Evolutionary conservation across 331 rosid species (phyloP).

Genomic region (Rhamnella rubrinervis): DNA sequence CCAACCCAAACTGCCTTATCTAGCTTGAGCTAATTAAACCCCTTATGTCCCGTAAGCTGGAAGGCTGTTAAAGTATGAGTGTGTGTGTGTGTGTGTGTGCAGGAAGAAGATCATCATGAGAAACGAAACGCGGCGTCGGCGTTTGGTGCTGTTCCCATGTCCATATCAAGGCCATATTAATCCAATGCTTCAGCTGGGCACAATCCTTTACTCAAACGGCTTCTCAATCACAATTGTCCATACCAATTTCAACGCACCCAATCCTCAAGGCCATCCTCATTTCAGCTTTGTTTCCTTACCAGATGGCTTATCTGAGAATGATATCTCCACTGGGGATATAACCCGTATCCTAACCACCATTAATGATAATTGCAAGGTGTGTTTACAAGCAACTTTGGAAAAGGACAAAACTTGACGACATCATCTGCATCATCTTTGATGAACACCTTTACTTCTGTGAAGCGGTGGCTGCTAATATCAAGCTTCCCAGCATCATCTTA

Average conservation of each 20-base stretch:
- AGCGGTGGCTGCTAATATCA: slow-evolving; percentile 11
- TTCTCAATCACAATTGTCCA: slow-evolving; percentile 25
- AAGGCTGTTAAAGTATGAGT: no score
- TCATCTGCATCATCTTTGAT: slow-evolving; percentile 16
- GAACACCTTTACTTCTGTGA: slow-evolving; percentile 22
- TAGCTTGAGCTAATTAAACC: background rate
- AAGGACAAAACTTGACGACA: no score
- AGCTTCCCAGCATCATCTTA: slow-evolving; percentile 20
- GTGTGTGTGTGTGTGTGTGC: background rate
- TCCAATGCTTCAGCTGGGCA: slow-evolving; percentile 41
- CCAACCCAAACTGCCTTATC: slow-evolving; percentile 5
- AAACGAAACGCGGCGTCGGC: background rate
- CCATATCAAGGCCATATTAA: slow-evolving; percentile 29
- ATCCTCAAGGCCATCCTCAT: slow-evolving; percentile 7
- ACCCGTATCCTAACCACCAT: background rate
- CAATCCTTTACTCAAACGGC: slow-evolving; percentile 24
- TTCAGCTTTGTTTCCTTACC: slow-evolving; percentile 20
- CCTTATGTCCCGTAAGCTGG: slow-evolving; percentile 11
- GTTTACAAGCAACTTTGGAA: background rate
- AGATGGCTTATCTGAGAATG: background rate
- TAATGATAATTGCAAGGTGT: slow-evolving; percentile 1
- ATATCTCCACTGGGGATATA: background rate
- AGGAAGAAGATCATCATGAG: background rate
- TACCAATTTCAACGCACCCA: slow-evolving; percentile 20
- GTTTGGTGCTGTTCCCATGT: slow-evolving; percentile 28